These are phyloP conservation scores for Gypsophila paniculata DNA, from an alignment of 179 eudicot genomes.

Conservation along the genomic window DNA sequence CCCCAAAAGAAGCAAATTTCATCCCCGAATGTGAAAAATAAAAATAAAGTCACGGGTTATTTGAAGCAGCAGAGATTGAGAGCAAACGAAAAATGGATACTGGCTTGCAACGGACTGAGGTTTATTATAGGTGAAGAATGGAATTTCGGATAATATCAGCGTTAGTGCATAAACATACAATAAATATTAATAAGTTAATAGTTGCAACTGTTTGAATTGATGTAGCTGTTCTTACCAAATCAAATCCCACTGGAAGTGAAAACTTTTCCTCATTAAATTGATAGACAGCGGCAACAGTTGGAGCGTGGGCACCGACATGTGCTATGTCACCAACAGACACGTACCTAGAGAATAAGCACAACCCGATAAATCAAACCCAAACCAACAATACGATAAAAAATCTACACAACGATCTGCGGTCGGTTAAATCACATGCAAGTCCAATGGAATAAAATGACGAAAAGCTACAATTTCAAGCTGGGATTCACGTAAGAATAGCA, in stretches of 20 bases:
- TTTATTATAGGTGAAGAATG: background rate
- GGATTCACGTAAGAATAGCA: background rate
- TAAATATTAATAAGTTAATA: background rate
- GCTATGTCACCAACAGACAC: constrained; percentile 85
- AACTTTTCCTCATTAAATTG: constrained; percentile 48
- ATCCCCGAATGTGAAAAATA: background rate
- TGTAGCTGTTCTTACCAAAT: constrained; percentile 54
- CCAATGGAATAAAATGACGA: background rate
- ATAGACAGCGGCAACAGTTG: constrained; percentile 84
- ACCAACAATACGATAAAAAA: background rate
- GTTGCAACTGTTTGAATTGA: background rate
- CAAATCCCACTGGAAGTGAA: constrained; percentile 74
- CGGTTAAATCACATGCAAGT: constrained; percentile 2
- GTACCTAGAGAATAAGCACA: constrained; percentile 52
- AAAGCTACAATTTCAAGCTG: background rate
- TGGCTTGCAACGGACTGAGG: background rate
- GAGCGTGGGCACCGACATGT: constrained; percentile 77
- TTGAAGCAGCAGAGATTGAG: background rate
- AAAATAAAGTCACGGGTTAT: background rate
- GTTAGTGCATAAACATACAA: no score
- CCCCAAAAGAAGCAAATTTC: constrained; percentile 8
- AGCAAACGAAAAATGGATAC: background rate
- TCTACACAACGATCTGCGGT: background rate
- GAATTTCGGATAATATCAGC: background rate
- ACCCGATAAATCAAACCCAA: background rate